phyloP scores from a whole-genome alignment of 352 stramenopile species.

The Labyrinthula sp. region DNA sequence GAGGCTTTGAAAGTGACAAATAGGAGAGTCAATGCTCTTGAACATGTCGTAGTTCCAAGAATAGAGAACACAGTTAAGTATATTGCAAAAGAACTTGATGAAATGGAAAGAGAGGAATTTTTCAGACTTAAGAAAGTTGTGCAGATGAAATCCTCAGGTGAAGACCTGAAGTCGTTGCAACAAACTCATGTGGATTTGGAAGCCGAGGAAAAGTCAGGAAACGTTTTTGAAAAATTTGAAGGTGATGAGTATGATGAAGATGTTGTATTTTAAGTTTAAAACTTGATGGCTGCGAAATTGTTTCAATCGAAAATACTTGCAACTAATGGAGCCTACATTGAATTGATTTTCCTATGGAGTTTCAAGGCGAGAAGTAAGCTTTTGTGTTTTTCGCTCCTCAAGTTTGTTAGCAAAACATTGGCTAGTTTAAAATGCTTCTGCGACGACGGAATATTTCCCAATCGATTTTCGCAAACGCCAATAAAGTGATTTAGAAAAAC shows the following conservation, averaged over 20 bases:
- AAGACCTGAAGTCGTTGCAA: slow-evolving; percentile 1
- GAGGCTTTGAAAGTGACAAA: slow-evolving; percentile 95
- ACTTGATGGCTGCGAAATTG: too few species aligned
- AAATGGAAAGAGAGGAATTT: slow-evolving; percentile 91
- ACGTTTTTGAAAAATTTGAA: slow-evolving; percentile 41
- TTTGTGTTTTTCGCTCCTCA: too few species aligned
- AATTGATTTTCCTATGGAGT: too few species aligned
- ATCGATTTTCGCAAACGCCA: too few species aligned
- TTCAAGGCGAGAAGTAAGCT: too few species aligned
- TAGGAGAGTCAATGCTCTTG: slow-evolving; percentile 91
- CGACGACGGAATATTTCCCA: too few species aligned
- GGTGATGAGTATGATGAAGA: slow-evolving; percentile 44
- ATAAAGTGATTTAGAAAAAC: too few species aligned
- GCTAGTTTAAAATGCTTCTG: too few species aligned
- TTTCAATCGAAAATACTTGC: too few species aligned
- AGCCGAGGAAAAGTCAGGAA: slow-evolving; percentile 40
- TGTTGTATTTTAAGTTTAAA: slow-evolving; percentile 34
- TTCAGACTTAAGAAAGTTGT: slow-evolving; percentile 88
- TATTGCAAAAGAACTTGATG: slow-evolving; percentile 88
- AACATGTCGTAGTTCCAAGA: slow-evolving; percentile 96
- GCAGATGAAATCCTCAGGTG: slow-evolving; percentile 73
- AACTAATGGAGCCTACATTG: too few species aligned
- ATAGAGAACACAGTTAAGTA: slow-evolving; percentile 88
- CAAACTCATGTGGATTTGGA: slow-evolving; percentile 11
- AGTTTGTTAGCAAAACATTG: too few species aligned